Evolutionary conservation across 2,329 filamentous ascomycete species (phyloP), one percentile per base, ranked within the genome.

Genomic region (Talaromyces sp.): DNA sequence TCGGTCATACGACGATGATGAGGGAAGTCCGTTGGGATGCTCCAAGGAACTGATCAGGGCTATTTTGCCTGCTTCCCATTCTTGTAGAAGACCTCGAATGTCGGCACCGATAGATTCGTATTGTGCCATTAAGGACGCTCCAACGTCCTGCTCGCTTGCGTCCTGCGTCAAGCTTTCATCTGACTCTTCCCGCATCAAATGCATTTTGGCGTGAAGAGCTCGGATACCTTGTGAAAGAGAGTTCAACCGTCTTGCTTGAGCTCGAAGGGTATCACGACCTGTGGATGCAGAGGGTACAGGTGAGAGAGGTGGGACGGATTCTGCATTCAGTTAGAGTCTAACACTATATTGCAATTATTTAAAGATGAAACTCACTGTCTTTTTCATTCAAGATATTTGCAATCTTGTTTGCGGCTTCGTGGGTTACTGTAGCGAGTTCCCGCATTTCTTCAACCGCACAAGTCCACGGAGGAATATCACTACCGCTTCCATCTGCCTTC

Each of bases 31-130:
- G 75, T 92, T 89, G 74, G 93, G 92, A 66, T 89, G 88, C 76
- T 95, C 90, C 72, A 97, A 90, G 69, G 90, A 93, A 63, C 88
- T 87, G 56, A 92, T 88, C 61, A 99, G 82, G 6, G 92, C 89
- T n/a, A 89, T 86, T 76, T 91, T 94, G 60, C 94, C 95, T 61
- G 90, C 86, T 72, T 96, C 92, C 93, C 93, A 97, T 68, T 92
- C 90, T 68, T 90, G 85, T 77, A 93, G 87, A 59, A 97, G 81
- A 50, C 89, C 86, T 74, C 90, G 90, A 52, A 99, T 84, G 73
- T 99, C 95, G 31, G 89, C 84, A 2, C 95, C 95, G 68, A 99
- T 96, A 4, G 93, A 94, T 64, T 99, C 95, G 76, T 98, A 99
- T 73, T 98, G 95, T 24, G 88, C 81, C 84, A 97, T 89, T 45